Conservation (phyloP, 331 rosid species). For the Rhamnella rubrinervis region DNA sequence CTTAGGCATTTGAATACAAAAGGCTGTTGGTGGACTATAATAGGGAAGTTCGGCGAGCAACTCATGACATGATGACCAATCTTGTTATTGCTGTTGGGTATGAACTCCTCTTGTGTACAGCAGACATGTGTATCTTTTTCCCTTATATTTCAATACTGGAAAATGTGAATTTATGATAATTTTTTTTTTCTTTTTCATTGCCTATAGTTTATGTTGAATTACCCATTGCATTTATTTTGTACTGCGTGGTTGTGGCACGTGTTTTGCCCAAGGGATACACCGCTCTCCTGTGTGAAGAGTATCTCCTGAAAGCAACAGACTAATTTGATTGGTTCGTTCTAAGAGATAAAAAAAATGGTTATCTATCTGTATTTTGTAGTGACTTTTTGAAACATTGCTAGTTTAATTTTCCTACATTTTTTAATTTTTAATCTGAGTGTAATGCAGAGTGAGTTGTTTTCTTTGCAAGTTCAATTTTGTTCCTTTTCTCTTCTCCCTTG, state of each 20-base stretch:
- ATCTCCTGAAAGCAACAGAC: neutral
- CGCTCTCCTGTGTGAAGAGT: neutral
- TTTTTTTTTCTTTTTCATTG: neutral
- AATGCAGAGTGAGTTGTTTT: too few species aligned
- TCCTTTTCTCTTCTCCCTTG: neutral
- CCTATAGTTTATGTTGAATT: neutral
- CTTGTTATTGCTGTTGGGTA: conserved; percentile 74
- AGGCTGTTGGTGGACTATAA: conserved; percentile 90
- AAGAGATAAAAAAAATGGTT: neutral
- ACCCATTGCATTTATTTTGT: neutral
- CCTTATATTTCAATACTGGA: conserved; percentile 6
- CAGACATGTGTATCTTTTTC: conserved; percentile 8
- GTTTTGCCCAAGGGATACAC: conserved; percentile 2
- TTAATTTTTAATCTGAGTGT: too few species aligned
- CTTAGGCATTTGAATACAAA: conserved; percentile 87
- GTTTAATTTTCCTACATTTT: too few species aligned
- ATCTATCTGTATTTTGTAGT: neutral
- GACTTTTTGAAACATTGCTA: neutral
- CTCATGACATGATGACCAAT: conserved; percentile 83
- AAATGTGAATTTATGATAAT: conserved; percentile 12
- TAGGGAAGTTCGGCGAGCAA: conserved; percentile 89
- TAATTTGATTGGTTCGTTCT: conserved; percentile 1
- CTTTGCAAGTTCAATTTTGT: too few species aligned
- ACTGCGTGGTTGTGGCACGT: conserved; percentile 1
- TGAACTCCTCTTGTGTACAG: conserved; percentile 30